Evolutionary conservation across 2,329 filamentous ascomycete species (phyloP).

Genomic region (Cadophora malorum): DNA sequence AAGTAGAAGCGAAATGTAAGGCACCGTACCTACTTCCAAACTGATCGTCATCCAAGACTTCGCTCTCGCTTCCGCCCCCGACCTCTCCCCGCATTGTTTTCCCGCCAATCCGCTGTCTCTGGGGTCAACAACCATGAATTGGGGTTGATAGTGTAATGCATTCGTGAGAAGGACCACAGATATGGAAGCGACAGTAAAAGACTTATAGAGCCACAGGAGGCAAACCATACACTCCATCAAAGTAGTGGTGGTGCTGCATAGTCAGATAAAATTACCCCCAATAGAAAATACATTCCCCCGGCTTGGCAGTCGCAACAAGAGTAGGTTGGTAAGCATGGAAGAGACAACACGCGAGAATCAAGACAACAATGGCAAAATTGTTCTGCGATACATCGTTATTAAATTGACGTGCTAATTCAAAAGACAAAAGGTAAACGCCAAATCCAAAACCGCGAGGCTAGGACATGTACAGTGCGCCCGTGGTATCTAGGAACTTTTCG

Average conservation of each 20-base stretch:
- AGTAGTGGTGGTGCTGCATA: background rate
- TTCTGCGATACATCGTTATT: constrained; percentile 1
- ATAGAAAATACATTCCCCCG: background rate
- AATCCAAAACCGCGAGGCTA: background rate
- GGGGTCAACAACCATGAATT: background rate
- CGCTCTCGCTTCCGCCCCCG: background rate
- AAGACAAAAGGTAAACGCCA: background rate
- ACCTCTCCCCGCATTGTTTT: constrained; percentile 11
- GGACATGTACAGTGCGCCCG: background rate
- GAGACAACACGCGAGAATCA: background rate
- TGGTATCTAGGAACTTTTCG: constrained; percentile 23
- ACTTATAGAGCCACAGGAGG: too few species aligned
- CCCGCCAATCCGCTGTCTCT: constrained; percentile 13
- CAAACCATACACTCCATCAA: too few species aligned
- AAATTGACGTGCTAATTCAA: background rate
- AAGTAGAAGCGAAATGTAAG: constrained; percentile 18
- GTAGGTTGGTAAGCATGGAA: too few species aligned
- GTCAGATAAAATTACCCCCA: background rate
- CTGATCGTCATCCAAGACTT: constrained; percentile 10
- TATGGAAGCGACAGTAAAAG: too few species aligned
- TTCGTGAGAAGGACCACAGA: too few species aligned
- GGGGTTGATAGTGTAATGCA: background rate
- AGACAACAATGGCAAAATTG: background rate
- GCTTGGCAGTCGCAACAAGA: background rate
- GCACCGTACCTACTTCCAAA: background rate